Evolutionary conservation across 1,284 basidiomycete genomes (phyloP).

Genomic region (Rhodotorula mucilaginosa): DNA sequence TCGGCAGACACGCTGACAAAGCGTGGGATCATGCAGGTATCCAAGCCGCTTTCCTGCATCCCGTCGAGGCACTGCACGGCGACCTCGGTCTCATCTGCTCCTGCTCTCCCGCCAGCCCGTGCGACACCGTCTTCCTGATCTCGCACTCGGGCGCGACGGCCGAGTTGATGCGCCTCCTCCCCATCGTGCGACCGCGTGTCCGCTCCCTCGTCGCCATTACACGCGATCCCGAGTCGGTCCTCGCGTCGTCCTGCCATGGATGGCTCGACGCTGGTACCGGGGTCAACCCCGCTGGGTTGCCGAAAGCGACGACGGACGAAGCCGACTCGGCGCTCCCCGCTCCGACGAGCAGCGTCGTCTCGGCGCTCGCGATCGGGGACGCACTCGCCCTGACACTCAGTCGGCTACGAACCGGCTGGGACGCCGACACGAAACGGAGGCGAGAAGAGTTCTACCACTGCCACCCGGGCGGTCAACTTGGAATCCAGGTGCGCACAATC

Average conservation of each 20-base stretch:
- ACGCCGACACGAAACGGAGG: conserved; percentile 38
- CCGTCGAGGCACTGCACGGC: conserved; percentile 50
- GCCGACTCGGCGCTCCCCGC: conserved; percentile 47
- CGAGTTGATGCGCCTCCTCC: conserved; percentile 49
- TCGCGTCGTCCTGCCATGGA: conserved; percentile 47
- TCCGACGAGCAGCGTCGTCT: conserved; percentile 49
- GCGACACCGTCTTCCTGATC: conserved; percentile 49
- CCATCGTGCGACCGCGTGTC: conserved; percentile 46
- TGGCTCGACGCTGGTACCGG: conserved; percentile 47
- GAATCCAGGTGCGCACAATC: conserved; percentile 32
- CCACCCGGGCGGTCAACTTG: conserved; percentile 50
- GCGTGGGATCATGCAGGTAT: conserved; percentile 39
- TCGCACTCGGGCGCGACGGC: conserved; percentile 50
- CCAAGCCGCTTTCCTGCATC: conserved; percentile 49
- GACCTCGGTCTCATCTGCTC: conserved; percentile 49
- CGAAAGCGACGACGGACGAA: conserved; percentile 39
- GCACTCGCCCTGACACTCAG: conserved; percentile 46
- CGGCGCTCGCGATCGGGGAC: conserved; percentile 51
- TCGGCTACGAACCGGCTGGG: conserved; percentile 40
- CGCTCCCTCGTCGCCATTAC: conserved; percentile 48
- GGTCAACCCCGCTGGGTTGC: conserved; percentile 32
- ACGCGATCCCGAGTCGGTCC: conserved; percentile 44
- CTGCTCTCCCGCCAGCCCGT: conserved; percentile 35
- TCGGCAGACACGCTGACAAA: background rate
- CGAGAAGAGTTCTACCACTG: conserved; percentile 45